These are phyloP conservation scores for Anastatica hierochuntica DNA, from an alignment of 345 rosid species.

Conservation along the genomic window DNA sequence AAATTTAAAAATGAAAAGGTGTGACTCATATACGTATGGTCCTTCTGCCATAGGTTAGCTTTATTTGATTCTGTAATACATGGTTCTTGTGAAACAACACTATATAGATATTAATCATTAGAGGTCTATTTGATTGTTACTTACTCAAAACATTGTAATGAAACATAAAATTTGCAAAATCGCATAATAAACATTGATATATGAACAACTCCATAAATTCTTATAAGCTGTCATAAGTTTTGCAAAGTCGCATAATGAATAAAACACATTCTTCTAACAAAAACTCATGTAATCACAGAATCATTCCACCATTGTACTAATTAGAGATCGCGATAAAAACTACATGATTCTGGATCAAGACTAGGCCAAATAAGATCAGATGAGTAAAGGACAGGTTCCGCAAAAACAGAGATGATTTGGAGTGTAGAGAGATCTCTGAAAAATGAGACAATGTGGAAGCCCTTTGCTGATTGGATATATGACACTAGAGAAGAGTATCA, in stretches of 20 bases:
- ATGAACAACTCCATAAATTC: too few relatives aligned
- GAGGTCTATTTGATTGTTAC: not conserved
- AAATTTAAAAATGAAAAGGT: not conserved
- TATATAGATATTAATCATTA: not conserved
- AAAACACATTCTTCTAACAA: too few relatives aligned
- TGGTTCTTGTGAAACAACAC: slow-evolving; percentile 15
- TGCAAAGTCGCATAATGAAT: too few relatives aligned
- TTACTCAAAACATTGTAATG: not conserved
- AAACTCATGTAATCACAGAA: too few relatives aligned
- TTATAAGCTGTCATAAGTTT: too few relatives aligned
- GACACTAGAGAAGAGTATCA: slow-evolving; percentile 16
- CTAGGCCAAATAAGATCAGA: not conserved
- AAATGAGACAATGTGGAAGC: not conserved
- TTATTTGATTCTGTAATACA: slow-evolving; percentile 13
- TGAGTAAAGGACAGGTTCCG: not conserved
- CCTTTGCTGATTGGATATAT: not conserved
- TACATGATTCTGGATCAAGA: too few relatives aligned
- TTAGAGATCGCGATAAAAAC: too few relatives aligned
- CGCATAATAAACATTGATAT: too few relatives aligned
- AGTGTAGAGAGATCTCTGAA: not conserved
- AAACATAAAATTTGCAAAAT: too few relatives aligned
- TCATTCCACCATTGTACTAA: too few relatives aligned
- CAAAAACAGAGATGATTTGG: not conserved
- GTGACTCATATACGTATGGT: not conserved
- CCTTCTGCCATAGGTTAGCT: not conserved